Evolutionary conservation across 768 basidiomycete species (phyloP).

Genomic region (Amanita rubescens): DNA sequence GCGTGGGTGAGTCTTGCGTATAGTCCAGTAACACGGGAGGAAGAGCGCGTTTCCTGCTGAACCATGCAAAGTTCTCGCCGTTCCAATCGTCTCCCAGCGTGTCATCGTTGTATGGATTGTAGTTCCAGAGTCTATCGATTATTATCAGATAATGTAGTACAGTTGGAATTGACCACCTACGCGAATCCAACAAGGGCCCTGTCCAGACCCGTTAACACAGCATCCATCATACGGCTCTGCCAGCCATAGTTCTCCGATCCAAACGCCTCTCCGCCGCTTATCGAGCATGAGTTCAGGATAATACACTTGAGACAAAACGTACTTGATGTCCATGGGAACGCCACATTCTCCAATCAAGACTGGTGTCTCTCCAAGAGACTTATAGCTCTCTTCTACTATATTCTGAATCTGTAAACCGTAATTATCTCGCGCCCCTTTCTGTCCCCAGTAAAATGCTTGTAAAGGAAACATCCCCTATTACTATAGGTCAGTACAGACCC

Average conservation of each 20-base stretch:
- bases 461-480: slow-evolving; percentile 77
- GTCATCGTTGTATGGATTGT: slow-evolving; percentile 85
- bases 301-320: slow-evolving; percentile 20
- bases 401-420: slow-evolving; percentile 77
- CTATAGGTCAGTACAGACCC: neutral
- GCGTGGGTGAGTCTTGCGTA: slow-evolving; percentile 54
- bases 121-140: slow-evolving; percentile 77
- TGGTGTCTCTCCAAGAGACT: slow-evolving; percentile 72
- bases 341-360: slow-evolving; percentile 91
- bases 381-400: slow-evolving; percentile 62
- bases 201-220: slow-evolving; percentile 80
- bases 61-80: slow-evolving; percentile 97
- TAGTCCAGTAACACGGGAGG: slow-evolving; percentile 48
- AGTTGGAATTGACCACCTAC: slow-evolving; percentile 38
- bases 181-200: slow-evolving; percentile 74
- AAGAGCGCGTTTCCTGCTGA: slow-evolving; percentile 53
- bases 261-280: slow-evolving; percentile 67
- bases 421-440: slow-evolving; percentile 72
- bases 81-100: slow-evolving; percentile 83
- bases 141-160: neutral
- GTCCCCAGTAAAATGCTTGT: slow-evolving; percentile 84
- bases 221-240: slow-evolving; percentile 94
- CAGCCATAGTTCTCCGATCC: slow-evolving; percentile 63
- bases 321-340: slow-evolving; percentile 98
- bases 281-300: neutral